Conservation (phyloP, 2,329 filamentous ascomycete genomes). For the Fusarium robinianum region DNA sequence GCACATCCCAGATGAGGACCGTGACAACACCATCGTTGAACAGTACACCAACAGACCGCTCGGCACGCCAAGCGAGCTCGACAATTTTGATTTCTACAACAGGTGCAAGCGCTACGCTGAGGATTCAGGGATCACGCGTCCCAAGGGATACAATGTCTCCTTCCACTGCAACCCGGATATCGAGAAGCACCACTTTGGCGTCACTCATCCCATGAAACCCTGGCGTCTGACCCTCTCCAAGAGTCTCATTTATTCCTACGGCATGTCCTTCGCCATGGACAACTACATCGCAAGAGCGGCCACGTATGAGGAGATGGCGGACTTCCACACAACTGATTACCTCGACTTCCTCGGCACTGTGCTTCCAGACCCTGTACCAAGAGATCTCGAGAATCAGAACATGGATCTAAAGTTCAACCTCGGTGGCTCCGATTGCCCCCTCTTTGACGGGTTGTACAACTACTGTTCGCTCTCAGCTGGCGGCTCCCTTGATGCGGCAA, state of each 20-base stretch:
- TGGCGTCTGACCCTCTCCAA: constrained; percentile 97
- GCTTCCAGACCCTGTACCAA: constrained; percentile 63
- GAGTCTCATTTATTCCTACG: constrained; percentile 90
- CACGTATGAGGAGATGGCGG: constrained; percentile 82
- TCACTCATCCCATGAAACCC: constrained; percentile 98
- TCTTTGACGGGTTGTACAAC: constrained; percentile 94
- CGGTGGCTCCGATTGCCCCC: constrained; percentile 87
- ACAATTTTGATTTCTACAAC: constrained; percentile 60
- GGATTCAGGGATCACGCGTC: constrained; percentile 73
- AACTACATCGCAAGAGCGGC: constrained; percentile 84
- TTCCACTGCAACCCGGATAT: constrained; percentile 95
- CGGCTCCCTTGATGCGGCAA: constrained; percentile 85
- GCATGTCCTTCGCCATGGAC: constrained; percentile 96
- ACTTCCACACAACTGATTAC: constrained; percentile 89
- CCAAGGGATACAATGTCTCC: constrained; percentile 87
- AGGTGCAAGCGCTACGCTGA: constrained; percentile 62
- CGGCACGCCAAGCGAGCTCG: constrained; percentile 55
- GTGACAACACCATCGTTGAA: constrained; percentile 56
- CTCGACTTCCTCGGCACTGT: constrained; percentile 83
- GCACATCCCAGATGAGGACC: constrained; percentile 56
- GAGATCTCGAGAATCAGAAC: constrained; percentile 67
- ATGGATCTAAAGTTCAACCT: constrained; percentile 80
- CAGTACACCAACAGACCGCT: constrained; percentile 55
- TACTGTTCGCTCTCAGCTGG: constrained; percentile 95
- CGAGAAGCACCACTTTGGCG: constrained; percentile 95